A percentile compares a stretch with the other conserved stretches of the same genome.
Conservation (phyloP, 805 yeast species). For the Barnettozyma sp. region DNA sequence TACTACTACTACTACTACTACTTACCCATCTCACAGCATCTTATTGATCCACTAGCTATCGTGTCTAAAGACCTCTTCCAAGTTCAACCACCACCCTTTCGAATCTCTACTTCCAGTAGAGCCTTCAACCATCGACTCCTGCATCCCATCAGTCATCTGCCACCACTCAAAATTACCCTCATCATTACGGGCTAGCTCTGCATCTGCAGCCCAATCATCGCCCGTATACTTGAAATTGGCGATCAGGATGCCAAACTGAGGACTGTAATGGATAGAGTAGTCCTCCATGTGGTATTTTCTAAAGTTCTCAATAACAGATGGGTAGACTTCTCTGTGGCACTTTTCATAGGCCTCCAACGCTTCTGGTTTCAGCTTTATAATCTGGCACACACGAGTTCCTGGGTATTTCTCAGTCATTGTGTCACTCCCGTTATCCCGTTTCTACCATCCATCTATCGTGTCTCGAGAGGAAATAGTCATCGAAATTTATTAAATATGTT, state of each 20-base stretch:
- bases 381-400: conserved; percentile 34
- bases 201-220: conserved; percentile 31
- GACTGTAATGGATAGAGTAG: conserved; percentile 34
- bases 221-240: conserved; percentile 35
- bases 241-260: conserved; percentile 27
- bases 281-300: conserved; percentile 34
- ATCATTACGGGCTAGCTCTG: conserved; percentile 28
- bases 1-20: too few relatives aligned
- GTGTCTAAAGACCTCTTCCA: conserved; percentile 34
- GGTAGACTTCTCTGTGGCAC: conserved; percentile 28
- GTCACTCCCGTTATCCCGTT: not conserved
- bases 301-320: conserved; percentile 28
- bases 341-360: conserved; percentile 31
- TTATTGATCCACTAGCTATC: conserved; percentile 18
- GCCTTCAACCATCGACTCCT: conserved; percentile 32
- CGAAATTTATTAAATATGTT: too few relatives aligned
- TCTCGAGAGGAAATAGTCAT: too few relatives aligned
- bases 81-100: conserved; percentile 34
- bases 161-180: conserved; percentile 36
- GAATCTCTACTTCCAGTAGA: conserved; percentile 31
- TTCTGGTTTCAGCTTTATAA: conserved; percentile 34
- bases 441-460: not conserved
- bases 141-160: conserved; percentile 35
- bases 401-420: conserved; percentile 22
- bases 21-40: too few relatives aligned